Conservation (phyloP, 23 red algal genomes). For the Gracilariopsis chorda region DNA sequence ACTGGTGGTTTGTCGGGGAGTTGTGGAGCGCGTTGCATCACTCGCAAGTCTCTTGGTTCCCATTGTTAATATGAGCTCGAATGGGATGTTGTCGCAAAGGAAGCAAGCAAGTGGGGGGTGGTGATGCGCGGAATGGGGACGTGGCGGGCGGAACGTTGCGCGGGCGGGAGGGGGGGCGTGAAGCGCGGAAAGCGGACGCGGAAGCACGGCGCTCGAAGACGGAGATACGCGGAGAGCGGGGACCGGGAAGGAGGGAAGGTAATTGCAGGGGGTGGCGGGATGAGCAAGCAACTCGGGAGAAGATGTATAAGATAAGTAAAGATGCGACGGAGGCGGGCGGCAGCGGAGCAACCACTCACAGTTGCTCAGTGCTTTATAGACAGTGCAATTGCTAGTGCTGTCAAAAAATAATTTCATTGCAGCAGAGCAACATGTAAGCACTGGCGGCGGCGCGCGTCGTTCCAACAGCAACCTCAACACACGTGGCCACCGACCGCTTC, state of each 20-base stretch:
- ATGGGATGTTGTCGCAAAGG: background rate
- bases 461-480: too few relatives aligned
- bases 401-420: too few relatives aligned
- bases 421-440: too few relatives aligned
- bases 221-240: background rate
- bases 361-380: too few relatives aligned
- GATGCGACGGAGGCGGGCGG: too few relatives aligned
- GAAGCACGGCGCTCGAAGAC: background rate
- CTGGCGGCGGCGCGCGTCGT: too few relatives aligned
- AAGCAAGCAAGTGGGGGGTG: background rate
- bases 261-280: too few relatives aligned
- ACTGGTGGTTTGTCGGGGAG: background rate
- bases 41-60: conserved; percentile 4
- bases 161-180: background rate
- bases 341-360: too few relatives aligned
- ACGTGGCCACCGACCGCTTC: too few relatives aligned
- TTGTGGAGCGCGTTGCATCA: background rate
- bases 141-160: background rate
- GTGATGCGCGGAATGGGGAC: background rate
- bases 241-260: background rate
- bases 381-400: too few relatives aligned
- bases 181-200: background rate
- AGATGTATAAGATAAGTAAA: too few relatives aligned
- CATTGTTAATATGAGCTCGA: background rate
- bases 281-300: too few relatives aligned